Evolutionary conservation across 2,329 filamentous ascomycete genomes (phyloP).

Genomic region (Colletotrichum acutatum): DNA sequence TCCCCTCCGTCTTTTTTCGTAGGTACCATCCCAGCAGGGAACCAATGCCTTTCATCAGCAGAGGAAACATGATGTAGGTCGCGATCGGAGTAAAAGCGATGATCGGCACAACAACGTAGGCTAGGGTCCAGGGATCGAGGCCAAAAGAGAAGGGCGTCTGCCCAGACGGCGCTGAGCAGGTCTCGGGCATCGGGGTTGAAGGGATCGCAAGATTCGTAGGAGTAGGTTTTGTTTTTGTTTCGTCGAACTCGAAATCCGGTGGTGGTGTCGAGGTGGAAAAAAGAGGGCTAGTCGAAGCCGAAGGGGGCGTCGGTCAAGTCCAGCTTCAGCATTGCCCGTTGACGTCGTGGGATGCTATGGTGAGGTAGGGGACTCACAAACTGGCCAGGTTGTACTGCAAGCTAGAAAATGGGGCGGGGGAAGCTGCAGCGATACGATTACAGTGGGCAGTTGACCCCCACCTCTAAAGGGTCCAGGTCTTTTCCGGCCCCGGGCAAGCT

Average conservation of each 20-base stretch:
- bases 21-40: conserved; percentile 68
- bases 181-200: conserved; percentile 41
- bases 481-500: conserved; percentile 9
- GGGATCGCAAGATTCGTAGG: background rate
- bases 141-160: conserved; percentile 43
- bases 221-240: background rate
- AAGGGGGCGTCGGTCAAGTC: conserved; percentile 23
- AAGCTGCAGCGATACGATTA: conserved; percentile 17
- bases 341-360: conserved; percentile 21
- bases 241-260: background rate
- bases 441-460: conserved; percentile 11
- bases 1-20: conserved; percentile 70
- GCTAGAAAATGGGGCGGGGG: conserved; percentile 26
- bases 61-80: conserved; percentile 47
- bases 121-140: conserved; percentile 41
- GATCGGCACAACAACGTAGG: conserved; percentile 41
- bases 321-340: conserved; percentile 28
- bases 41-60: conserved; percentile 53
- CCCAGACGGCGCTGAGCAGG: conserved; percentile 43
- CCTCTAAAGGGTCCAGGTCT: conserved; percentile 20
- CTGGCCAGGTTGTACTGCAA: conserved; percentile 34
- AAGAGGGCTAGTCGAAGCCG: conserved; percentile 11
- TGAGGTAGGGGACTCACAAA: conserved; percentile 1
- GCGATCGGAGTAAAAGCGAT: conserved; percentile 39
- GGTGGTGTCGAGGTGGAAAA: background rate